Conservation (phyloP, 305 asterid genomes). For the Nicotiana rustica region DNA sequence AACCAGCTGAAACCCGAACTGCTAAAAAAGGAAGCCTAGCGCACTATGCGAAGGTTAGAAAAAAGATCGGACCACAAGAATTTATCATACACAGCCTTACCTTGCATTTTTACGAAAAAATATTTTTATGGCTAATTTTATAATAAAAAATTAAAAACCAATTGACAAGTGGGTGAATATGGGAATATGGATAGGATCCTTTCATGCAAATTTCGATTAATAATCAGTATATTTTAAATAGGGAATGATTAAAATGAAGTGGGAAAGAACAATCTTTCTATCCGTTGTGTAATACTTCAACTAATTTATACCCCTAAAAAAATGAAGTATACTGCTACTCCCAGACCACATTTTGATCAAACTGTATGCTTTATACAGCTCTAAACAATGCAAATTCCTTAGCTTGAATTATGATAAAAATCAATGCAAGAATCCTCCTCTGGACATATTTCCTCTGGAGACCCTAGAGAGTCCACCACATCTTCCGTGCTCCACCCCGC, state of each 20-base stretch:
- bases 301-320: not conserved
- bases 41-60: too few species aligned
- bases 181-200: too few species aligned
- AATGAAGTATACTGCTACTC: not conserved
- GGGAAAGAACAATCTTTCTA: too few species aligned
- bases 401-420: conserved; percentile 26
- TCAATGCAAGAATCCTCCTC: conserved; percentile 60
- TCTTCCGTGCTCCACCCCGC: conserved; percentile 92
- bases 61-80: too few species aligned
- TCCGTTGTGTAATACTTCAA: not conserved
- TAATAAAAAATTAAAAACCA: too few species aligned
- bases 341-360: not conserved
- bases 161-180: too few species aligned
- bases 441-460: conserved; percentile 32
- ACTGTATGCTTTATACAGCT: not conserved
- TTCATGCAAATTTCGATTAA: not conserved
- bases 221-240: not conserved
- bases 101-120: too few species aligned
- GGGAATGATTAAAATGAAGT: not conserved
- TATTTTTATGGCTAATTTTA: not conserved
- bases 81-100: too few species aligned
- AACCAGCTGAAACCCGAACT: not conserved
- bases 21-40: too few species aligned
- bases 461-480: conserved; percentile 80
- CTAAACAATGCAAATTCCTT: not conserved